phyloP scores from a whole-genome alignment of 306 rosid species.

The Prunus persica region Prunus_persica_NCBIv2 NC_034010.1:5961001-5961500 shows the following conservation, averaged over 20 bases:
- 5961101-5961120: background rate
- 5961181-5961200: no score
- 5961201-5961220: background rate
- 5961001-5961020: background rate
- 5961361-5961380: background rate
- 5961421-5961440: background rate
- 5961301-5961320: background rate
- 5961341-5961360: background rate
- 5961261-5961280: background rate
- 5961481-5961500: conserved; percentile 10
- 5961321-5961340: background rate
- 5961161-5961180: background rate
- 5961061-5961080: background rate
- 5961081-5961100: background rate
- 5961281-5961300: background rate
- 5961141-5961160: background rate
- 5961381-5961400: background rate
- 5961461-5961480: background rate
- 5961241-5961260: background rate
- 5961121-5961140: background rate
- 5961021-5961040: background rate
- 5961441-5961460: background rate
- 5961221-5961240: background rate
- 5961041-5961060: background rate
- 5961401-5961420: background rate